phyloP scores from a whole-genome alignment of 306 rosid species.

The Luffa acutangula region DNA sequence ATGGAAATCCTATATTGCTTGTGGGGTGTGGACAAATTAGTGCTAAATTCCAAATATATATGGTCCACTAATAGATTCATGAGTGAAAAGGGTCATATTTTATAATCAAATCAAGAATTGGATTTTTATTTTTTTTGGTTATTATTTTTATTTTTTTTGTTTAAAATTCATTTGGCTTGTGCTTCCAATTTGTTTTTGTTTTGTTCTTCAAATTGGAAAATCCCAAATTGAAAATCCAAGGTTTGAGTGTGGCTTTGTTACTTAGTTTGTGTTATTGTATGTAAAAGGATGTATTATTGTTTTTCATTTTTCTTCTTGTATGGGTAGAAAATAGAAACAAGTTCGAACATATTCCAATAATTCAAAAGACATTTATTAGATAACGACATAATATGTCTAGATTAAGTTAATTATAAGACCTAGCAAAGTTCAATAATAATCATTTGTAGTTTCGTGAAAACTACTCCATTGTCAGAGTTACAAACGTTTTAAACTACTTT shows the following conservation, averaged over 20 bases:
- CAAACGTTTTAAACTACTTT: neutral
- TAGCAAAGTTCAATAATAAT: neutral
- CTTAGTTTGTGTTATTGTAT: neutral
- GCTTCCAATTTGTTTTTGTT: neutral
- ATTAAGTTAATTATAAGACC: neutral
- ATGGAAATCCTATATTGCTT: neutral
- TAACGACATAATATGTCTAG: neutral
- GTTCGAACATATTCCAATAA: neutral
- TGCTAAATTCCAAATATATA: neutral
- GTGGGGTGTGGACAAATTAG: neutral
- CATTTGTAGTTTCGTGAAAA: neutral
- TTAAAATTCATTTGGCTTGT: neutral
- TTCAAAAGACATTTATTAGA: neutral
- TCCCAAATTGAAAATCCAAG: neutral
- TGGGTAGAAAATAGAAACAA: neutral
- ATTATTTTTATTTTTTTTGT: neutral
- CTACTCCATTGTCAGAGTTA: neutral
- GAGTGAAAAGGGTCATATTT: neutral
- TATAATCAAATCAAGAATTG: neutral
- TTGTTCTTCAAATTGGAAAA: neutral
- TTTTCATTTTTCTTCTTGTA: no score
- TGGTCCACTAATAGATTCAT: neutral
- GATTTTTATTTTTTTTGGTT: neutral
- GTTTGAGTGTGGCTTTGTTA: neutral
- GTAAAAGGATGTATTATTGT: neutral